Evolutionary conservation across 306 rosid species (phyloP), one percentile per base, ranked within the genome.

Genomic region (Trifolium pratense): DNA sequence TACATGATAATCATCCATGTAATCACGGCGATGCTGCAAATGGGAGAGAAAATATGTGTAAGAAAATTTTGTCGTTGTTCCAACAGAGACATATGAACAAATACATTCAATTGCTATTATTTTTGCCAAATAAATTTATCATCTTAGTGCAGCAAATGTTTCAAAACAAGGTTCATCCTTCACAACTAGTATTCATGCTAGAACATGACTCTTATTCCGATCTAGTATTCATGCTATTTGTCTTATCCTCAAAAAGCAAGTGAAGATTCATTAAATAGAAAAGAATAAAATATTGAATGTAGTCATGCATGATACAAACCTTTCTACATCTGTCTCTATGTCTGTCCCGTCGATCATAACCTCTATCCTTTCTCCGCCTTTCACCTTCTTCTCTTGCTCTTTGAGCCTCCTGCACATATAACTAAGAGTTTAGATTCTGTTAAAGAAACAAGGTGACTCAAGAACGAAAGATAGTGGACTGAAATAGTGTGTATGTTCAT

Each of bases 301-400:
- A n/a, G n/a, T n/a, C n/a, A 40, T 62, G 70, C 17, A 63, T 29
- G 63, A 65, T 70, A 77, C 90, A 58, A 32, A 89, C 96, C 97
- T 55, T 86, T 86, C 85, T 85, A 37, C 87, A 84, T 84, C 64
- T 86, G 86, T 91, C 96, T 68, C 58, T 91, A 37, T 93, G 76
- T 83, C 89, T 94, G 79, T 91, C 96, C 32, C 87, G 56, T 20
- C 90, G 84, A 76, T 91, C 96, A 49, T 86, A 76, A 42, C 91
- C 98, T 78, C 94, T 82, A 63, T 91, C 99, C 40, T 74, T 75
- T 60, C 97, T 88, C 78, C 99, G 80, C 82, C 80, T 86, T 79
- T 95, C 99, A 12, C 97, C 99, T 81, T 95, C 97, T 81, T 91
- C 99, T 81, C 99, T 87, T 48, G 99, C 99, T 81, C 96, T 86